Evolutionary conservation across 2,329 filamentous ascomycete genomes (phyloP), one percentile per base, ranked within the genome.

Genomic region (Claviceps capensis): DNA sequence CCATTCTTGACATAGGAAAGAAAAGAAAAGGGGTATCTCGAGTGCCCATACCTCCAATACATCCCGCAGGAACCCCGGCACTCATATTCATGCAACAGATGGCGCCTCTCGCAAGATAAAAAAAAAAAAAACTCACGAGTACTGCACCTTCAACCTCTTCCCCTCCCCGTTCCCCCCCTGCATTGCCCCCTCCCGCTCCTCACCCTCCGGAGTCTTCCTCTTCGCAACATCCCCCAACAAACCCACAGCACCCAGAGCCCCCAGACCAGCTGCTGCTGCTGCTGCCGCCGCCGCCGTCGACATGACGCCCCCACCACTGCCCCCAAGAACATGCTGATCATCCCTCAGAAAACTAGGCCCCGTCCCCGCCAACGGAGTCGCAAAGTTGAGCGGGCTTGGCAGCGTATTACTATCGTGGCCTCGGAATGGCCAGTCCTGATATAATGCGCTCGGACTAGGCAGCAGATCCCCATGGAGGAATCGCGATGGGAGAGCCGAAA

Each of bases 381-480:
- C 86, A 67, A 96, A 96, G 55, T 90, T 95, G 57, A 97, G 71
- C 9, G 93, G 93, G 64, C 89, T 96, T 0, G 90, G 90, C 48
- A 97, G 74, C 58, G 94, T 93, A 61, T 93, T 95, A 64, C 78
- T 86, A 58, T 93, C 86, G 52, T 73, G 67, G 65, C 81, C 65
- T 65, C 82, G 64, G 65, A 87, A 89, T 58, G 85, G 83, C 90
- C 90, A 96, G 56, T 95, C 89, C 0, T 86, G 83, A 62, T 95
- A 97, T 69, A 97, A 96, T 58, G 82, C 88, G 57, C 86, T 94
- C 0, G 93, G 93, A 52, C 88, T 95, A 0, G 93, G 90, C 16
- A 97, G 74, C 51, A 96, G 82, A 38, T 90, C 88, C 57, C 86
- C 88, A 53, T 83, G 85, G 59, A 97, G 83, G 66, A 97, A 96